These are phyloP conservation scores for Oryza glumipatula DNA, from an alignment of 176 grass and related monocot genomes.

Conservation along the genomic window DNA sequence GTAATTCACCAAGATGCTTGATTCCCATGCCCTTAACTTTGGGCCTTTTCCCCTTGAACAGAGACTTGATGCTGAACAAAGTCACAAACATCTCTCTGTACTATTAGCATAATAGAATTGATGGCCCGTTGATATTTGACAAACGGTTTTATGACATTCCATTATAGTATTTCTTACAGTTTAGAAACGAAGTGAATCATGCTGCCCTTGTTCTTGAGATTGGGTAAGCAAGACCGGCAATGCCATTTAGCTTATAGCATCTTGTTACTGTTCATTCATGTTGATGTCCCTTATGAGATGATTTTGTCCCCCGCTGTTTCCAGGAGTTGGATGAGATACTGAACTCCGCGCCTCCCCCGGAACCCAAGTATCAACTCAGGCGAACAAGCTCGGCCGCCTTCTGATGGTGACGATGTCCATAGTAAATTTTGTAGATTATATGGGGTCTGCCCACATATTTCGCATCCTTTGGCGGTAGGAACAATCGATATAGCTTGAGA, in stretches of 20 bases:
- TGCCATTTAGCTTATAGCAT: neutral
- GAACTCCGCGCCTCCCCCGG: slow-evolving; percentile 42
- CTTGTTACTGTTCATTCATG: neutral
- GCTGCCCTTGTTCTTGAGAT: slow-evolving; percentile 19
- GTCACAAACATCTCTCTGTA: neutral
- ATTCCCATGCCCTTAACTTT: neutral
- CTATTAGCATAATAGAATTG: neutral
- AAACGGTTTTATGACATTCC: neutral
- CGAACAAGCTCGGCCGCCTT: slow-evolving; percentile 65
- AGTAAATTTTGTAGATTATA: slow-evolving; percentile 70
- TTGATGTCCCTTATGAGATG: neutral
- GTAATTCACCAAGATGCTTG: neutral
- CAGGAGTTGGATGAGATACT: slow-evolving; percentile 88
- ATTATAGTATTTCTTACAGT: neutral
- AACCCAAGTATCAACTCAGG: slow-evolving; percentile 74
- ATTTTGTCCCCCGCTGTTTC: neutral
- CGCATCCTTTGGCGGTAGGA: slow-evolving; percentile 26
- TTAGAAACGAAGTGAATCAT: slow-evolving; percentile 19
- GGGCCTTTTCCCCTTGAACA: neutral
- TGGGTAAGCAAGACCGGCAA: slow-evolving; percentile 4
- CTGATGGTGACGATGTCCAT: slow-evolving; percentile 45
- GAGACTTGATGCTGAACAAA: neutral
- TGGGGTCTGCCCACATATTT: slow-evolving; percentile 36
- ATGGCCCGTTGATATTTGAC: neutral
- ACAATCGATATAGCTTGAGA: slow-evolving; percentile 48